Evolutionary conservation across 2,329 filamentous ascomycete genomes (phyloP).

Genomic region (Claviceps pusilla): DNA sequence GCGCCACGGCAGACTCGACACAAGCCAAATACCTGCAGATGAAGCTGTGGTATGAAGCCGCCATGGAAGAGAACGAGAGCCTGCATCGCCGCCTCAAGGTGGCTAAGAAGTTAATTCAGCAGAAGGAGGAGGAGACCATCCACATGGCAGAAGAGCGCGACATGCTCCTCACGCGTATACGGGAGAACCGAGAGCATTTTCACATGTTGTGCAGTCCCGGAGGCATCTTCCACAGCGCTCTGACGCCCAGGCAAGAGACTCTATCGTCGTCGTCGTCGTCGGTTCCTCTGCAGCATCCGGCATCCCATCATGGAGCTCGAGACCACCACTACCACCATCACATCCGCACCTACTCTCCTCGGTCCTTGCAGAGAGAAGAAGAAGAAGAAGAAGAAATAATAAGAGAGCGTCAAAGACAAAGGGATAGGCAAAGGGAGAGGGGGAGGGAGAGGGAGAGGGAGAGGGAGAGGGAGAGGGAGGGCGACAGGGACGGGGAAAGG

Average conservation of each 20-base stretch:
- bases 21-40: slow-evolving; percentile 45
- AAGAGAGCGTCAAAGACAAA: background rate
- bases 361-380: slow-evolving; percentile 10
- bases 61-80: slow-evolving; percentile 49
- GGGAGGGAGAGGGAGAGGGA: background rate
- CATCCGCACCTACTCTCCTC: slow-evolving; percentile 38
- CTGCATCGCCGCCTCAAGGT: slow-evolving; percentile 51
- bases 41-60: slow-evolving; percentile 49
- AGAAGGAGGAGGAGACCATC: slow-evolving; percentile 59
- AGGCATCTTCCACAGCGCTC: slow-evolving; percentile 46
- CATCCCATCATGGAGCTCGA: slow-evolving; percentile 15
- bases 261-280: slow-evolving; percentile 17
- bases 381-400: background rate
- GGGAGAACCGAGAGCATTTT: slow-evolving; percentile 79
- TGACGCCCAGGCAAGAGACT: slow-evolving; percentile 40
- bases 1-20: slow-evolving; percentile 35
- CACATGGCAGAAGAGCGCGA: slow-evolving; percentile 60
- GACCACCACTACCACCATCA: background rate
- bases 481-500: no score
- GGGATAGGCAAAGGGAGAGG: slow-evolving; percentile 7
- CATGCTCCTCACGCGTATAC: slow-evolving; percentile 66
- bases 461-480: no score
- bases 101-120: slow-evolving; percentile 64
- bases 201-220: slow-evolving; percentile 64
- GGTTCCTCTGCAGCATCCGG: slow-evolving; percentile 30